Evolutionary conservation across 768 basidiomycete species (phyloP), one percentile per base, ranked within the genome.

Genomic region (Tylopilus felleus): DNA sequence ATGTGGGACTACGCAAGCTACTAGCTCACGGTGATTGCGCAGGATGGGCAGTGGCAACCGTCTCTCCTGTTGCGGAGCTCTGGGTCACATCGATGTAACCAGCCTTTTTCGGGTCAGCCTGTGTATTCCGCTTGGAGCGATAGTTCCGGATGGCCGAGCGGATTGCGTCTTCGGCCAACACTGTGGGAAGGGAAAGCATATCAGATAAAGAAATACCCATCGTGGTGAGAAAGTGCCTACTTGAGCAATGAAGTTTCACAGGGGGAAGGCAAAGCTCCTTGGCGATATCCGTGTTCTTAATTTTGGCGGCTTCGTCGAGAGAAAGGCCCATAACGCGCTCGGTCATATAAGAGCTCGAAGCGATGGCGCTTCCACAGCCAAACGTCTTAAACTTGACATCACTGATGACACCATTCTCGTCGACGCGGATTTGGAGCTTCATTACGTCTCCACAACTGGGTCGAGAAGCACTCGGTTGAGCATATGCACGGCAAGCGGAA

Each of bases 321-420:
- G 88, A 86, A 57, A 98, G 80, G 23, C 97, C 97, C 74, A 86
- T 96, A 56, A 99, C 96, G 48, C 94, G 89, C 75, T 99, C 96
- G 17, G 97, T 99, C 91, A 98, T 94, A 71, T 96, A 99, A 8
- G 92, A 95, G 66, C 92, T 94, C 1, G 93, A 96, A 1, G 97
- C 97, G 56, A 99, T 99, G 62, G 94, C 94, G 60, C 93, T 95
- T 49, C 97, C 97, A 71, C 97, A 98, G 3, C 97, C 96, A 72
- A 99, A 98, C 0, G 97, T 98, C 79, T 98, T 99, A 80, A 98
- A 98, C 75, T 96, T 97, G 74, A 98, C 97, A 69, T 99, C 97
- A 45, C 88, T 90, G 66, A 99, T 99, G 72, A 98, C 82, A 33
- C 94, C 93, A 33, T 90, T 79, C 55, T 96, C 94, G 71, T 96